Conservation (phyloP, 208 protist genomes). For the Vickermania ingenoplastis region DNA sequence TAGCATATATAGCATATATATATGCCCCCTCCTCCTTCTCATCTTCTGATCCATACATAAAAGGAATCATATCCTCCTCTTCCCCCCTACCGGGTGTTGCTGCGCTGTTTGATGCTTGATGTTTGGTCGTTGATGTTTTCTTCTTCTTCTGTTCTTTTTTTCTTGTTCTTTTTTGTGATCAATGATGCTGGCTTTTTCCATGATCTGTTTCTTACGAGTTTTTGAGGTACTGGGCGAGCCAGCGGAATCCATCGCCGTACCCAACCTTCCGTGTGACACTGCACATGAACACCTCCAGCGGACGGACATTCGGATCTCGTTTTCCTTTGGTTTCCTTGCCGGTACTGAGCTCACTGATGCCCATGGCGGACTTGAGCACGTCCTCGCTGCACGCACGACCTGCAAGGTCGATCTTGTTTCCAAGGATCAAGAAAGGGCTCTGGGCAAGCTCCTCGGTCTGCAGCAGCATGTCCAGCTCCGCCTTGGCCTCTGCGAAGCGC, state of each 20-base stretch:
- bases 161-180: too few species aligned
- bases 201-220: slow-evolving; percentile 37
- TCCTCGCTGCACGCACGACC: slow-evolving; percentile 90
- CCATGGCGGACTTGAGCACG: slow-evolving; percentile 88
- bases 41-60: too few species aligned
- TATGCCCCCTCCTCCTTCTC: too few species aligned
- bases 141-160: too few species aligned
- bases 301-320: slow-evolving; percentile 80
- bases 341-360: slow-evolving; percentile 87
- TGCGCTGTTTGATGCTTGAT: too few species aligned
- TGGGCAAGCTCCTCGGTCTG: slow-evolving; percentile 88
- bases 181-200: too few species aligned
- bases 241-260: slow-evolving; percentile 97
- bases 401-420: slow-evolving; percentile 99
- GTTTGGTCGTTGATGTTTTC: too few species aligned
- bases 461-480: slow-evolving; percentile 96
- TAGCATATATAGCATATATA: too few species aligned
- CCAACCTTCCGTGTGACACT: slow-evolving; percentile 95
- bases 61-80: too few species aligned
- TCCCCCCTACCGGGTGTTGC: too few species aligned
- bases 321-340: slow-evolving; percentile 87
- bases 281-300: slow-evolving; percentile 99
- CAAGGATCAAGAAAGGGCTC: slow-evolving; percentile 98
- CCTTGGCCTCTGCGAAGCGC: slow-evolving; percentile 94
- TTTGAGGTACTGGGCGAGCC: slow-evolving; percentile 91